These are phyloP conservation scores for Mycena filopes DNA, from an alignment of 768 basidiomycete species.

Conservation along the genomic window DNA sequence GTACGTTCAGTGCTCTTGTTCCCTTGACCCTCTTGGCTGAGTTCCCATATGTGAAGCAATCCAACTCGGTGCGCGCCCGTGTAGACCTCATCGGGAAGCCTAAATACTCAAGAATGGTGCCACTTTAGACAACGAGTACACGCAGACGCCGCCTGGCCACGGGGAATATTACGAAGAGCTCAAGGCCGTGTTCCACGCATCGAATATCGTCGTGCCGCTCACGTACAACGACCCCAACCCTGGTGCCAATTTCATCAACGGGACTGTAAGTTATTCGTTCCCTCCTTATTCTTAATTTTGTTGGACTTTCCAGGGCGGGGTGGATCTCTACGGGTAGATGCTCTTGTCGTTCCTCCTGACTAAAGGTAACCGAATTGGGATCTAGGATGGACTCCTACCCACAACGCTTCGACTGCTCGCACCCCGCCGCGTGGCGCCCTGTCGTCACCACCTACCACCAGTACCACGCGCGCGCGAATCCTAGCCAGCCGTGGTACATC, in stretches of 20 bases:
- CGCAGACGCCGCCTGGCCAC: conserved; percentile 56
- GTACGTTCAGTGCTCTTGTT: conserved; percentile 54
- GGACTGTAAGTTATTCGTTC: conserved; percentile 58
- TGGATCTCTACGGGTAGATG: conserved; percentile 85
- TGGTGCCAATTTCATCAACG: conserved; percentile 72
- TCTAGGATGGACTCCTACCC: conserved; percentile 80
- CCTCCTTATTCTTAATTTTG: no score
- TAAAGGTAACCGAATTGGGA: no score
- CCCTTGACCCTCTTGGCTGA: conserved; percentile 47
- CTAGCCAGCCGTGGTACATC: conserved; percentile 75
- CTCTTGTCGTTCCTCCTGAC: no score
- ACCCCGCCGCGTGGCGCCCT: conserved; percentile 72
- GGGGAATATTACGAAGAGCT: conserved; percentile 74
- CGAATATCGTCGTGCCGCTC: conserved; percentile 73
- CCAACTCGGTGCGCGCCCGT: conserved; percentile 24
- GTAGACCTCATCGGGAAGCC: background rate
- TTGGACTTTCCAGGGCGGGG: conserved; percentile 80
- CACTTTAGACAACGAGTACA: conserved; percentile 77
- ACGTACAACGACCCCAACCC: conserved; percentile 79
- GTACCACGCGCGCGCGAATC: conserved; percentile 67
- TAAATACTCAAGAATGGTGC: background rate
- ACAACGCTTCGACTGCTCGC: conserved; percentile 84
- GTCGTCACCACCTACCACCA: conserved; percentile 70
- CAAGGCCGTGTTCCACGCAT: conserved; percentile 61
- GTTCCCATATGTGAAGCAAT: conserved; percentile 7